Percentiles rank a stretch among this genome's conserved stretches.
phyloP scores from a whole-genome alignment of 352 stramenopile species.

The Phytophthora cactorum region DNA sequence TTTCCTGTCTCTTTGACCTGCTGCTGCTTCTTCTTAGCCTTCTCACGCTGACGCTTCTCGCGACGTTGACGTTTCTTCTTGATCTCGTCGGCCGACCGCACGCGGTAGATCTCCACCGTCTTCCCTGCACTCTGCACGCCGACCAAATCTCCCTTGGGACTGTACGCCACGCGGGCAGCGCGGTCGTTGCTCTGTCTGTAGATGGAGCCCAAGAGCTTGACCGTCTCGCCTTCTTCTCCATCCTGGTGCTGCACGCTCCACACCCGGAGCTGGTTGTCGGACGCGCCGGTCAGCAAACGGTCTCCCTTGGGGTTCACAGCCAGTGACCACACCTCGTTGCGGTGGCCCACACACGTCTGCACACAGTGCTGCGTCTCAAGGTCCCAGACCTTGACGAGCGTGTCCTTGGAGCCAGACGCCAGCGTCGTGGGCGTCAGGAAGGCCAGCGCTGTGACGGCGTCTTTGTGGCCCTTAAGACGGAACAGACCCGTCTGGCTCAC shows the following conservation, averaged over 20 bases:
- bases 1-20: conserved; percentile 33
- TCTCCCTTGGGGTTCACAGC: conserved; percentile 71
- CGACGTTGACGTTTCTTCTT: conserved; percentile 93
- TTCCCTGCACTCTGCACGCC: conserved; percentile 86
- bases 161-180: conserved; percentile 70
- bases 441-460: conserved; percentile 90
- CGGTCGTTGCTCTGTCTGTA: conserved; percentile 82
- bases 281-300: conserved; percentile 78
- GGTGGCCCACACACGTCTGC: conserved; percentile 93
- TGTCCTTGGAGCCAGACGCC: conserved; percentile 92
- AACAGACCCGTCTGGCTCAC: conserved; percentile 91
- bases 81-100: conserved; percentile 85
- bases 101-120: conserved; percentile 91
- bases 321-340: conserved; percentile 93
- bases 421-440: conserved; percentile 75
- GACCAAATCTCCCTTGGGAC: conserved; percentile 60
- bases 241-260: conserved; percentile 58
- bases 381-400: conserved; percentile 95
- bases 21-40: conserved; percentile 80
- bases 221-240: conserved; percentile 39
- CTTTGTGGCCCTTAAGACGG: conserved; percentile 93
- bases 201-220: conserved; percentile 77
- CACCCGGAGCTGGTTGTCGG: conserved; percentile 85
- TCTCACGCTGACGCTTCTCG: conserved; percentile 89
- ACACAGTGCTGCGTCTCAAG: conserved; percentile 94